Evolutionary conservation across 306 rosid species (phyloP), one percentile per base, ranked within the genome.

Genomic region (Castanea crenata): DNA sequence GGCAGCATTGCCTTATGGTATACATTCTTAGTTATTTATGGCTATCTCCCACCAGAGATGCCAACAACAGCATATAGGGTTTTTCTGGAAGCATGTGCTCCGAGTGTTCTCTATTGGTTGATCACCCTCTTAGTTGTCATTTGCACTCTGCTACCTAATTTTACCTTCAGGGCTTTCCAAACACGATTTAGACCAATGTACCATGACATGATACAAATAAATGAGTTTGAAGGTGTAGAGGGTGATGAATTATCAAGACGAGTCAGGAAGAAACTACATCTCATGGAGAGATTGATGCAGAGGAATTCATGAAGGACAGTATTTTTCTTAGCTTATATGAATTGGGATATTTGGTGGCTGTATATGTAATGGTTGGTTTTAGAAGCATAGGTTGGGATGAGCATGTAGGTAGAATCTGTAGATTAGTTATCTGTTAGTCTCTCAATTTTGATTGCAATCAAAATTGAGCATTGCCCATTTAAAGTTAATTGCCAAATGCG

Each of bases 1-100:
- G 92, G 98, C 5, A 92, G 98, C 84, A 88, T 94, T 14, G 85
- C 70, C 61, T 81, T 89, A 44, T 94, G 98, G 98, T 92, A 94
- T 67, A 70, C 87, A 44, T 94, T 90, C 83, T 71, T 94, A 76
- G n/a, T 92, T 29, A 54, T 86, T 7, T 92, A 94, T 58, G 97
- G 96, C 7, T 86, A 74, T 35, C 71, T 94, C 70, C 78, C 97
- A 4, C 92, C 98, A 4, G 76, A 20, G 8, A 35, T 83, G 58
- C 89, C 98, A 7, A 85, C 96, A 10, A 89, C 98, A 16, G 88
- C 98, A n/a, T 88, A 91, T 86, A 84, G n/a, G 86, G 96, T 92
- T 58, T 84, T 94, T 10, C 86, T 85, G 29, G 97, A 92, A 82
- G 92, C 95, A 8, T 94, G 98, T 74, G 90, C 86, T 71, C 91